Percentiles rank a stretch among this genome's conserved stretches.
Evolutionary conservation across 1,139 yeast species (phyloP).

Genomic region (Casaregolazyma suthepensis): DNA sequence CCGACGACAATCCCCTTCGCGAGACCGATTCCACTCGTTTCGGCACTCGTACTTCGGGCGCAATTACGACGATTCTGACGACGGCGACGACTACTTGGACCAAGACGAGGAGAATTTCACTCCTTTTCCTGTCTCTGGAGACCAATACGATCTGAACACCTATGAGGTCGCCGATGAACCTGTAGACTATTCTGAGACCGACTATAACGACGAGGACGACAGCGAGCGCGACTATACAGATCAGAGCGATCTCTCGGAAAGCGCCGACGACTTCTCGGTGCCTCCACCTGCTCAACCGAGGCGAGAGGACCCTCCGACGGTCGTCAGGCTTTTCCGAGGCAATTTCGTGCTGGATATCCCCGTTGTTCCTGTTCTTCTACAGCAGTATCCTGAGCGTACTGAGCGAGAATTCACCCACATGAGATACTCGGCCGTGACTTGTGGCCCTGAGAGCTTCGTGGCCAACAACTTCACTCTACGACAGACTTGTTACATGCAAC

Average conservation of each 20-base stretch:
- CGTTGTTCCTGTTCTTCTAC: slow-evolving; percentile 54
- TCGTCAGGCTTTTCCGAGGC: slow-evolving; percentile 57
- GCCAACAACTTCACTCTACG: slow-evolving; percentile 57
- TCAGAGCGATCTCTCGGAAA: not conserved
- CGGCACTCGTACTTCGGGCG: not conserved
- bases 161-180: slow-evolving; percentile 26
- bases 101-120: slow-evolving; percentile 25
- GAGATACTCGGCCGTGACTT: slow-evolving; percentile 78
- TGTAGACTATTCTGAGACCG: slow-evolving; percentile 16
- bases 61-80: slow-evolving; percentile 18
- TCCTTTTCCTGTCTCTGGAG: slow-evolving; percentile 36
- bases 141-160: slow-evolving; percentile 36
- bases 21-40: not conserved
- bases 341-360: slow-evolving; percentile 78
- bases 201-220: slow-evolving; percentile 18
- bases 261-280: slow-evolving; percentile 3
- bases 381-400: slow-evolving; percentile 46
- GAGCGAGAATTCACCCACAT: slow-evolving; percentile 67
- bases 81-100: slow-evolving; percentile 20
- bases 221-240: slow-evolving; percentile 14
- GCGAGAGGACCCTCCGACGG: slow-evolving; percentile 39
- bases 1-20: not conserved
- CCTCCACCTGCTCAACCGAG: slow-evolving; percentile 30
- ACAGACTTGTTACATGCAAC: slow-evolving; percentile 59
- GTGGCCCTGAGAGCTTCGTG: slow-evolving; percentile 63